phyloP scores from a whole-genome alignment of 768 basidiomycete genomes.

The Suillus fuscotomentosus region DNA sequence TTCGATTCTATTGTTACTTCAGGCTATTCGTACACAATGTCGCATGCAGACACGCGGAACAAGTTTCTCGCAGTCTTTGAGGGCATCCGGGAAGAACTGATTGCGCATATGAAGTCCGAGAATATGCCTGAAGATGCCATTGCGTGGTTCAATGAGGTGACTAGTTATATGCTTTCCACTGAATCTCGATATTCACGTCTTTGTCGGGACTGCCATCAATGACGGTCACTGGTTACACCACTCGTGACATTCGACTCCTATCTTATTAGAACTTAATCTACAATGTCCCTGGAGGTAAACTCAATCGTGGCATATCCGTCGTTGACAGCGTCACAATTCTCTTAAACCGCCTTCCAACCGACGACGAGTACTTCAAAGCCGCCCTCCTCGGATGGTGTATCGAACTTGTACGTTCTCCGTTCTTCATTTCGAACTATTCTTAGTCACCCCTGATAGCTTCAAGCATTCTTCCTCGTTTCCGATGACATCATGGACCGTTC shows the following conservation, averaged over 20 bases:
- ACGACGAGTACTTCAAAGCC: slow-evolving; percentile 86
- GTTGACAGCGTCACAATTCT: slow-evolving; percentile 91
- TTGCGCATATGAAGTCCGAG: slow-evolving; percentile 62
- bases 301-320: slow-evolving; percentile 93
- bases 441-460: slow-evolving; percentile 53
- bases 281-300: slow-evolving; percentile 96
- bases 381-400: slow-evolving; percentile 95
- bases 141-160: slow-evolving; percentile 80
- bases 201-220: neutral
- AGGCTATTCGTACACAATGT: neutral
- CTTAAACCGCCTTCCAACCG: slow-evolving; percentile 62
- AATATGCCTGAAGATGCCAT: slow-evolving; percentile 83
- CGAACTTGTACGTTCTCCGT: slow-evolving; percentile 68
- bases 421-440: neutral
- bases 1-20: neutral
- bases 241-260: slow-evolving; percentile 1
- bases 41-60: slow-evolving; percentile 44
- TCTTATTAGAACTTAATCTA: slow-evolving; percentile 73
- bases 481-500: slow-evolving; percentile 99
- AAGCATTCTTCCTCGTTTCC: slow-evolving; percentile 95
- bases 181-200: neutral
- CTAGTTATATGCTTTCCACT: slow-evolving; percentile 20
- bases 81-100: slow-evolving; percentile 72
- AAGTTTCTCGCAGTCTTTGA: slow-evolving; percentile 75
- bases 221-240: neutral